These are phyloP conservation scores for Fusarium beomiforme DNA, from an alignment of 2,329 filamentous ascomycete species.

Conservation along the genomic window DNA sequence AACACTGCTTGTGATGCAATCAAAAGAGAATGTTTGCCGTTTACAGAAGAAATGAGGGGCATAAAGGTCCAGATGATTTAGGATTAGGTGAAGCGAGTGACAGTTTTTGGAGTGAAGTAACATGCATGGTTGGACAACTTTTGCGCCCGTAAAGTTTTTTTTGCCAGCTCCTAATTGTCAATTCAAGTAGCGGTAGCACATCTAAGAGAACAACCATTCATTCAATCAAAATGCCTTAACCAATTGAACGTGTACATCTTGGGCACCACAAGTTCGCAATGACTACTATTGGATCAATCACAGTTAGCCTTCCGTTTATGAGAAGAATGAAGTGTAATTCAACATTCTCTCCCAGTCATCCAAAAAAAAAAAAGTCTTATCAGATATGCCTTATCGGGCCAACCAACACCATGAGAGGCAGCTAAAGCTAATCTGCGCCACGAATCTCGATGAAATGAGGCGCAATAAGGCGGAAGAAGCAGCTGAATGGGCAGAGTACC, in stretches of 20 bases:
- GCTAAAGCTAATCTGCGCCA: neutral
- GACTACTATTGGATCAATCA: rapidly evolving
- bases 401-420: neutral
- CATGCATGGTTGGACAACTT: no score
- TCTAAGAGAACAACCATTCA: neutral
- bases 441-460: neutral
- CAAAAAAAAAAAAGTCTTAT: neutral
- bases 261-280: no score
- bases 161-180: no score
- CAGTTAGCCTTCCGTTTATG: rapidly evolving
- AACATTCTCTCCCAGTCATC: neutral
- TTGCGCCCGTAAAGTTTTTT: no score
- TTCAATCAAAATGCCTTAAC: neutral
- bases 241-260: rapidly evolving
- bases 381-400: neutral
- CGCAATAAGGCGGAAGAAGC: neutral
- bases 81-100: no score
- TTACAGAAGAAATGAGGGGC: no score
- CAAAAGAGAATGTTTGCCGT: no score
- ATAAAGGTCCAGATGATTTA: no score
- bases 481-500: neutral
- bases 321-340: neutral
- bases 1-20: no score
- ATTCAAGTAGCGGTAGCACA: no score
- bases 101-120: no score